A percentile compares a stretch with the other conserved stretches of the same genome.
Conservation (phyloP, 2,329 filamentous ascomycete species). For the Aspergillus aculeatus region DNA sequence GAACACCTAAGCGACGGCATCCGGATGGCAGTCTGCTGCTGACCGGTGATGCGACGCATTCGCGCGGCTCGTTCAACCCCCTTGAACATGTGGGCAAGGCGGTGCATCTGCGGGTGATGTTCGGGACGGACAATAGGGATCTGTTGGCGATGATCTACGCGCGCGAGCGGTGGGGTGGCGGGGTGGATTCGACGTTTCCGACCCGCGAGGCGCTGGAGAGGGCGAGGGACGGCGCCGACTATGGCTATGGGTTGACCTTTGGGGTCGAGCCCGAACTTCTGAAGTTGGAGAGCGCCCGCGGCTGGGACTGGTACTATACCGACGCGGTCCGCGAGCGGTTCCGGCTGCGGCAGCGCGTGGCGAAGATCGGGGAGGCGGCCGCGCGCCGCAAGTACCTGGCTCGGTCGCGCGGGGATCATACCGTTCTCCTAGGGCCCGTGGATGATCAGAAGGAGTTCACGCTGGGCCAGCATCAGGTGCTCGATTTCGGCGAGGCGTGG, state of each 20-base stretch:
- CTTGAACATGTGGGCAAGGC: conserved; percentile 42
- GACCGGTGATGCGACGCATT: conserved; percentile 32
- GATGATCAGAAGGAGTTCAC: conserved; percentile 45
- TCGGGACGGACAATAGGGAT: conserved; percentile 53
- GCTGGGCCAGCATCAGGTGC: conserved; percentile 41
- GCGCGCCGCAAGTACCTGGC: conserved; percentile 45
- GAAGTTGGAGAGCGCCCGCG: conserved; percentile 45
- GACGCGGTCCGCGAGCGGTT: conserved; percentile 44
- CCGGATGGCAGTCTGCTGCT: conserved; percentile 21
- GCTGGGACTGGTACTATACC: conserved; percentile 56
- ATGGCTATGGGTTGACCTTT: conserved; percentile 43
- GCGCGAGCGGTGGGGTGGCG: conserved; percentile 50
- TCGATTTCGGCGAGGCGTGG: conserved; percentile 51
- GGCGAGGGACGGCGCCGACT: conserved; percentile 30
- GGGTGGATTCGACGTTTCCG: conserved; percentile 52
- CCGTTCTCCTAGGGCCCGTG: conserved; percentile 53
- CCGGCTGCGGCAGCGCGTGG: conserved; percentile 40
- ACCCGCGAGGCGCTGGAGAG: conserved; percentile 40
- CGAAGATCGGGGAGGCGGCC: conserved; percentile 36
- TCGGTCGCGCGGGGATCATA: conserved; percentile 32
- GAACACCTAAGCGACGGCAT: conserved; percentile 15
- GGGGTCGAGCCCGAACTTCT: conserved; percentile 44
- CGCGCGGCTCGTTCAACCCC: conserved; percentile 38
- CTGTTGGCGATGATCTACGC: conserved; percentile 48
- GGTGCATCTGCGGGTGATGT: conserved; percentile 49